Base-by-base conservation (phyloP, 176 grass and related monocot genomes). In the Ensete ventricosum region DNA sequence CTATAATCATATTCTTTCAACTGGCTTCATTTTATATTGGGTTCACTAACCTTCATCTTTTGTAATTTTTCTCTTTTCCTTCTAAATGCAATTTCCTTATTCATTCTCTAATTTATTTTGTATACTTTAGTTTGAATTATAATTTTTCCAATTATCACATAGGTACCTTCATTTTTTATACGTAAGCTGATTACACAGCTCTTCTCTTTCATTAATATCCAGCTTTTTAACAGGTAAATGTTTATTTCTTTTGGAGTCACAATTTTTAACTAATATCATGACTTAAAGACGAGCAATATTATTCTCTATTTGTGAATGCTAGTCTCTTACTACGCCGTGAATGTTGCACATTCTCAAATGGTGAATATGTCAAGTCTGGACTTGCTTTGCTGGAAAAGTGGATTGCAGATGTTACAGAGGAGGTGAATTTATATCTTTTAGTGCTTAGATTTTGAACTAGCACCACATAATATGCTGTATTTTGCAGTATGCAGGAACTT, bases 161-260 rank as follows among this genome's bases (percentile, higher is more conserved):
- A 99, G 95, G 95, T 99, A 55, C 90, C 90, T 11, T 89, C 88
- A 62, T 94, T 99, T 79, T 99, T 99, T 79, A 91, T 94, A 50
- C 95, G 90, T 67, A 99, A 99, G 84, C 95, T 99, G 55, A 83
- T 94, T 54, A 91, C 88, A 62, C 95, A 99, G 50, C 82, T 99
- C 75, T 99, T 99, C 73, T 93, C 95, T 14, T 99, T 94, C 72
- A 91, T 99, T 73, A 99, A 99, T 83, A 94, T 91, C 85, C 95
- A 99, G 67, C 79, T 99, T 71, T 99, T 99, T 79, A 99, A 99
- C 77, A 99, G 95, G 95, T 91, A 94, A 25, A 66, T 81, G 29
- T 64, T 82, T 77, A 14, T 59, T 76, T 12, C 20, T 55, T 70
- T 58, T 55, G 10, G 50, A 48, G 16, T 19, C 22, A n/a, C 8